Percentiles rank a stretch among this genome's conserved stretches.
These are phyloP conservation scores for Synchytrium microbalum DNA, from an alignment of 371 early-diverging fungal genomes.

Conservation along the genomic window DNA sequence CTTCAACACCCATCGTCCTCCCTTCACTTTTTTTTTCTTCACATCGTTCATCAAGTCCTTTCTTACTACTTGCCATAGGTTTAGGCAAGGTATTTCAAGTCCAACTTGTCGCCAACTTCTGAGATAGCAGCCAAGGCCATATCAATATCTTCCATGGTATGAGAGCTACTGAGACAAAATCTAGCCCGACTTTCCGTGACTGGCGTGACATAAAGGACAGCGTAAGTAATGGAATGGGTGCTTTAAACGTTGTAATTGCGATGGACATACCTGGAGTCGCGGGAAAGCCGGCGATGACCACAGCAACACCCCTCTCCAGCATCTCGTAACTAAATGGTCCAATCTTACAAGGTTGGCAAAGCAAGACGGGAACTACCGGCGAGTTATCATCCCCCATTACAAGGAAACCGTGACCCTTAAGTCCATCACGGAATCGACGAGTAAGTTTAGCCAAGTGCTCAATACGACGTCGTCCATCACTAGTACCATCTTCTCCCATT, in stretches of 20 bases:
- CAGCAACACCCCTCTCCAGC: constrained; percentile 86
- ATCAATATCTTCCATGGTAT: constrained; percentile 91
- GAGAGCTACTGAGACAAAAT: constrained; percentile 94
- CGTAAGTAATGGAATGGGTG: neutral
- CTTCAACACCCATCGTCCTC: no score
- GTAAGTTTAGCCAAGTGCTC: constrained; percentile 81
- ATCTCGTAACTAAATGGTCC: constrained; percentile 92
- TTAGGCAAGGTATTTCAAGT: no score
- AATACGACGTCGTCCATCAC: constrained; percentile 73
- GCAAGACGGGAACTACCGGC: constrained; percentile 93
- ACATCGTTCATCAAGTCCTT: no score
- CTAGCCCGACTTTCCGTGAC: constrained; percentile 92
- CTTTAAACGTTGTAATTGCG: no score
- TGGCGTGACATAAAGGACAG: constrained; percentile 65
- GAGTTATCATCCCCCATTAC: constrained; percentile 89
- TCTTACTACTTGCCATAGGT: no score
- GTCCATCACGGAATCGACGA: constrained; percentile 68
- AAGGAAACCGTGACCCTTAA: constrained; percentile 88
- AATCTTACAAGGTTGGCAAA: constrained; percentile 97
- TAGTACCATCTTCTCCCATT: constrained; percentile 75
- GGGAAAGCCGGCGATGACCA: constrained; percentile 98
- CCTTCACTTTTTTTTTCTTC: no score
- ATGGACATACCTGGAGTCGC: no score
- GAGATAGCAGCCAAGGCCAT: constrained; percentile 38
- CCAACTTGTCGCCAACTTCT: constrained; percentile 37